phyloP scores from a whole-genome alignment of 148 eudicot species.

The Rhododendron williamsianum region DNA sequence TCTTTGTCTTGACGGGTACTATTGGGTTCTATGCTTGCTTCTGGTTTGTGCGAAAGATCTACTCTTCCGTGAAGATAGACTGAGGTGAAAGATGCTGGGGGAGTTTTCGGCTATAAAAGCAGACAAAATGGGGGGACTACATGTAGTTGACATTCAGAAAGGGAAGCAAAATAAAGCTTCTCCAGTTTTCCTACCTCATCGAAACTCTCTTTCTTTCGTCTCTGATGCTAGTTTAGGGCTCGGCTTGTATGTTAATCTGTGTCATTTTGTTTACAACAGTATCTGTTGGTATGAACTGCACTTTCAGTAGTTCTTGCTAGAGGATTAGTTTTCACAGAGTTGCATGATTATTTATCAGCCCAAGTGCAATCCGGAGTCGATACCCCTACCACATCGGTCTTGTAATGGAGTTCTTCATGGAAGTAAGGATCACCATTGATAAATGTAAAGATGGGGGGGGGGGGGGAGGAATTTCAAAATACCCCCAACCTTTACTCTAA shows the following conservation, averaged over 20 bases:
- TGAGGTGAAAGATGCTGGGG: not conserved
- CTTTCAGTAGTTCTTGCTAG: not conserved
- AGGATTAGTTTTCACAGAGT: not conserved
- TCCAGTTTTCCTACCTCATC: not conserved
- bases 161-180: not conserved
- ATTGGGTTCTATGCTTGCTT: constrained; percentile 41
- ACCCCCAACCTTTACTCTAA: too few relatives aligned
- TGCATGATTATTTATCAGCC: not conserved
- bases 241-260: constrained; percentile 7
- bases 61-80: constrained; percentile 39
- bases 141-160: not conserved
- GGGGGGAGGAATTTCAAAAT: too few relatives aligned
- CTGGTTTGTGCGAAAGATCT: constrained; percentile 40
- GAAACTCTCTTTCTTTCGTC: not conserved
- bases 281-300: constrained; percentile 5
- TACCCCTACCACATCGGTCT: not conserved
- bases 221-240: constrained; percentile 8
- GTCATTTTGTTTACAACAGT: not conserved
- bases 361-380: not conserved
- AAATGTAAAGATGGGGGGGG: not conserved
- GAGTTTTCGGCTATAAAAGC: not conserved
- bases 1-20: constrained; percentile 40
- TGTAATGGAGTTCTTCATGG: not conserved
- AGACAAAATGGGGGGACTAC: not conserved
- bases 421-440: not conserved